Base-by-base conservation (phyloP, 2,329 filamentous ascomycete genomes). In the Coniochaeta sp. region DNA sequence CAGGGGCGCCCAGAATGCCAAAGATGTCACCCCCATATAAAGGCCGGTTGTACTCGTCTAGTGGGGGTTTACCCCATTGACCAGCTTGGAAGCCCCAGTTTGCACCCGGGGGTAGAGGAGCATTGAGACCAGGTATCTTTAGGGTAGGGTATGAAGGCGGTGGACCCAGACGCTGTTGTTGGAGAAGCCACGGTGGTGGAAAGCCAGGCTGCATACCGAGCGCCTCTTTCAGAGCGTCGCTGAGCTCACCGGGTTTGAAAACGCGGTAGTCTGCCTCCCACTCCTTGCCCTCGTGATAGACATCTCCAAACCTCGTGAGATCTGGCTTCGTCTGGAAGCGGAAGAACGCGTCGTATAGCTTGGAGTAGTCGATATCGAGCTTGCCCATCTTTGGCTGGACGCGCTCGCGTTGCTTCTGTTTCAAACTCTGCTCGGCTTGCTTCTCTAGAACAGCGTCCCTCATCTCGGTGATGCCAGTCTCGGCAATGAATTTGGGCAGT, bases 231-330 rank as follows among this genome's bases (percentile, higher is more conserved):
- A 97, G 82, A 67, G 91, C 88, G 60, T 98, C 91, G 67, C 88
- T 95, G 57, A 98, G 75, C 67, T 98, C 93, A 38, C 95, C 95
- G 1, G 95, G 91, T 64, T 92, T 87, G 62, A 97, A 84, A 75
- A 97, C 90, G 67, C 90, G 88, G 64, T 96, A 83, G 72, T 98
- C 96, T 0, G 95, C 96, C 75, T 99, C 95, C 70, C 91, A 95
- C 72, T 99, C 95, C 74, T 99, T 99, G 71, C 95, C 95, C 75
- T 99, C 95, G 73, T 98, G 98, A 75, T 99, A 99, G n/a, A 99
- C 93, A 74, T 99, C 95, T 44, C 95, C 95, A 68, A 96, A 99
- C 50, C 93, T 85, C 34, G 95, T 98, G 64, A 99, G 78, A 67
- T 92, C 88, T 0, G 95, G 95, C 76, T 99, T 99, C 44, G 91